Evolutionary conservation across 1,284 basidiomycete species (phyloP).

Genomic region (Irpex sp.): DNA sequence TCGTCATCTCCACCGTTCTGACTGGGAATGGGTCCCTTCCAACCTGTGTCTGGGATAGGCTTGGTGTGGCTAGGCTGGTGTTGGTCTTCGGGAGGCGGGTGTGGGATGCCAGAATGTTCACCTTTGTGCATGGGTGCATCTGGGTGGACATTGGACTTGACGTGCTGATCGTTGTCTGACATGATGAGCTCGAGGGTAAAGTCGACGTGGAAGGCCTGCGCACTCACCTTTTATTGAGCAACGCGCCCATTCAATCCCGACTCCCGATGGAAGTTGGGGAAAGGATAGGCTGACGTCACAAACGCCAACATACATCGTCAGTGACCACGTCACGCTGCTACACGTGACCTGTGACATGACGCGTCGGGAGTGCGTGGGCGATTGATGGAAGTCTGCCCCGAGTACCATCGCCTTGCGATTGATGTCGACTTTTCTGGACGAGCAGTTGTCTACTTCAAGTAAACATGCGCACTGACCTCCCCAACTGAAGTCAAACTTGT

Average conservation of each 20-base stretch:
- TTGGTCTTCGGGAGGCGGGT: conserved; percentile 23
- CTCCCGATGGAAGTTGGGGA: not conserved
- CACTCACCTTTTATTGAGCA: not conserved
- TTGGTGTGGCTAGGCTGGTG: conserved; percentile 3
- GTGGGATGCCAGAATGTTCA: conserved; percentile 19
- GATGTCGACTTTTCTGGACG: not conserved
- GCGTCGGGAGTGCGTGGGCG: not conserved
- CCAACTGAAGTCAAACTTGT: not conserved
- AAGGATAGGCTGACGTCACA: not conserved
- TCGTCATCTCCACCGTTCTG: conserved; percentile 25
- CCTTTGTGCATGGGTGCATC: conserved; percentile 13
- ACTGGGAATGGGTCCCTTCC: conserved; percentile 26
- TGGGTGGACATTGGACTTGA: conserved; percentile 18
- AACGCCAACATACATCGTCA: not conserved
- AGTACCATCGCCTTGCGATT: not conserved
- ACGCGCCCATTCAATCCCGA: not conserved
- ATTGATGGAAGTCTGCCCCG: not conserved
- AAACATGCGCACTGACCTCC: not conserved
- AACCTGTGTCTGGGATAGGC: conserved; percentile 28
- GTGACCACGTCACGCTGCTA: not conserved
- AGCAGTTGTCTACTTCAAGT: too few species aligned
- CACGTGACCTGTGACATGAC: not conserved
- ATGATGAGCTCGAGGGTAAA: not conserved
- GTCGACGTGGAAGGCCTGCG: not conserved
- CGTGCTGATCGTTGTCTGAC: conserved; percentile 4